Percentiles rank a stretch among this genome's conserved stretches.
Conservation (phyloP, 805 yeast species). For the Sugiyamaella valdiviana region DNA sequence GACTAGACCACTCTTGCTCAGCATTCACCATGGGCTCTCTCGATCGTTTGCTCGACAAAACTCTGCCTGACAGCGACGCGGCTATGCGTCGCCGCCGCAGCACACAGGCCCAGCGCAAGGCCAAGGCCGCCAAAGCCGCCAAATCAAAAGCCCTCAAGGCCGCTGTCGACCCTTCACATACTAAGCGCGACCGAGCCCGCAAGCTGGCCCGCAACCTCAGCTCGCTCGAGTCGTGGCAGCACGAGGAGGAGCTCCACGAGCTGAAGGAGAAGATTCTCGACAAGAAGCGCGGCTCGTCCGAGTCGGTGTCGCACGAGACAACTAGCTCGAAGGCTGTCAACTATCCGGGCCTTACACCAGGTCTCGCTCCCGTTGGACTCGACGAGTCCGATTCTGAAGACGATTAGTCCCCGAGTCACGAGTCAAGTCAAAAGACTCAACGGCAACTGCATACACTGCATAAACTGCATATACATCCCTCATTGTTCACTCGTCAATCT, state of each 20-base stretch:
- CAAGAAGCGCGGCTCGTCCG: slow-evolving; percentile 1
- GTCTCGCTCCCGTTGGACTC: slow-evolving; percentile 23
- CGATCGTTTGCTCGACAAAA: slow-evolving; percentile 17
- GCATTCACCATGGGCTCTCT: slow-evolving; percentile 9
- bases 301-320: background rate
- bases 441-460: background rate
- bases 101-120: slow-evolving; percentile 12
- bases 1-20: background rate
- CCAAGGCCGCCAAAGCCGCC: slow-evolving; percentile 15
- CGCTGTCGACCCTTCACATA: slow-evolving; percentile 1
- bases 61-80: slow-evolving; percentile 10
- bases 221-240: slow-evolving; percentile 12
- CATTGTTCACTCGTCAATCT: background rate
- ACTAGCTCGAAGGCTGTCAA: background rate
- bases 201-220: slow-evolving; percentile 6
- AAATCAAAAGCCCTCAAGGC: slow-evolving; percentile 15
- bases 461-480: too few species aligned
- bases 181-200: background rate
- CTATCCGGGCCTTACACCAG: slow-evolving; percentile 24
- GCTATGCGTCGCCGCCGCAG: slow-evolving; percentile 4
- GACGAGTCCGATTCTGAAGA: slow-evolving; percentile 18
- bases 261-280: slow-evolving; percentile 9
- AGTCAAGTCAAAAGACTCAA: background rate
- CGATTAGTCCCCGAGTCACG: background rate
- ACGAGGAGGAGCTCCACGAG: slow-evolving; percentile 11